These are phyloP conservation scores for Blastocystis sp. DNA, from an alignment of 352 stramenopile species.

Conservation along the genomic window DNA sequence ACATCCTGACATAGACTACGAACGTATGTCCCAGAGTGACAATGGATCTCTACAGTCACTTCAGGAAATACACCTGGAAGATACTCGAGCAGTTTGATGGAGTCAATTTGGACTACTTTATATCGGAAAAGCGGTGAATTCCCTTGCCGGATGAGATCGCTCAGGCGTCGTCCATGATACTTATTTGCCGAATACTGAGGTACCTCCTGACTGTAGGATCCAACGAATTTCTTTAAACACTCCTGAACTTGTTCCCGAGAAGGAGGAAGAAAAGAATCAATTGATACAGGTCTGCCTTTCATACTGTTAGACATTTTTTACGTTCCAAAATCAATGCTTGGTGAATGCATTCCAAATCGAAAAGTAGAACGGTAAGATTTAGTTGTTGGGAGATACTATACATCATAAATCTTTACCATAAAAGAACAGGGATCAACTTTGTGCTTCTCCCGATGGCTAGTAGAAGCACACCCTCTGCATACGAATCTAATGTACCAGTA, in stretches of 20 bases:
- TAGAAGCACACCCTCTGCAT: conserved; percentile 46
- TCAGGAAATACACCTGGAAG: conserved; percentile 8
- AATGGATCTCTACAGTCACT: not conserved
- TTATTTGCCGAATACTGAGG: conserved; percentile 36
- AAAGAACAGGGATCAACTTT: not conserved
- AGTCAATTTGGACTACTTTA: conserved; percentile 3
- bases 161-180: not conserved
- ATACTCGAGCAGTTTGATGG: not conserved
- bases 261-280: not conserved
- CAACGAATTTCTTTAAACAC: not conserved
- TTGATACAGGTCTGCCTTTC: not conserved
- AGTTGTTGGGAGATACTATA: conserved; percentile 36
- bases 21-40: conserved; percentile 23
- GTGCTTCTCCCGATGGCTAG: conserved; percentile 4
- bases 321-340: conserved; percentile 34
- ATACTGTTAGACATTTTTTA: not conserved
- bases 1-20: conserved; percentile 45
- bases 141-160: not conserved
- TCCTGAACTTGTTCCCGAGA: not conserved
- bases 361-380: conserved; percentile 51
- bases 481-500: conserved; percentile 31
- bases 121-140: not conserved
- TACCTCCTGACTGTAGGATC: not conserved
- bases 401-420: not conserved
- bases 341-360: conserved; percentile 26